Base-by-base conservation (phyloP, 2,329 filamentous ascomycete genomes). In the Harringtonia aguacate region DNA sequence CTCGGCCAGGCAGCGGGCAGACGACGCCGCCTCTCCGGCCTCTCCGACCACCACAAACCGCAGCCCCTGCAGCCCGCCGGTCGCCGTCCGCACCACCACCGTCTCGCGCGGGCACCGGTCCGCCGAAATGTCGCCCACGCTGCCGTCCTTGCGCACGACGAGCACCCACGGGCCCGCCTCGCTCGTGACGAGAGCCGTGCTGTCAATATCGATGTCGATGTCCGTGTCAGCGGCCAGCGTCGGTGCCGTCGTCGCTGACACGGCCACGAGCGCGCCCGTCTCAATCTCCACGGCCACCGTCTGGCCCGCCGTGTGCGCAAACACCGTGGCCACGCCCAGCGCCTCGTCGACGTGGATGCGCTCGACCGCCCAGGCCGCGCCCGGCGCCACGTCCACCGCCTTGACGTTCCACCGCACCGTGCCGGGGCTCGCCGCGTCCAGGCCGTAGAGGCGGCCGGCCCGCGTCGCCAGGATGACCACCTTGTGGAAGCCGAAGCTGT, bases 401-500 rank as follows among this genome's bases (percentile, higher is more conserved):
- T 82, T 73, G 38, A 75, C 69, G 37, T 77, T 82, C 92, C 92
- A 97, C 17, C 85, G 63, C 10, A 95, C 68, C 30, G 72, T 72
- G 4, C 88, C 88, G 13, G 82, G 72, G 47, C 80, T 81, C 21
- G 81, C 86, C 29, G 81, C 78, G 60, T 95, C 81, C 18, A 98
- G 67, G 4, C 82, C 86, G 52, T 89, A 84, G 17, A 97, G 65
- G 51, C 84, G 81, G 14, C 89, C 89, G 45, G 79, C 81, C 44
- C 77, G 73, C 2, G 89, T 95, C 7, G 83, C 88, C 41, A 95
- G 68, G 46, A 95, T 70, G 7, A 89, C 75, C 28, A 90, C 67
- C 63, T 95, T 94, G 60, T 86, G 82, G 63, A 95, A 90, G 5
- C 90, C 90, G 60, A 97, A 97, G 33, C 72, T 77, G 55, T 92